These are phyloP conservation scores for Nissolia schottii DNA, from an alignment of 306 rosid genomes.

Conservation along the genomic window DNA sequence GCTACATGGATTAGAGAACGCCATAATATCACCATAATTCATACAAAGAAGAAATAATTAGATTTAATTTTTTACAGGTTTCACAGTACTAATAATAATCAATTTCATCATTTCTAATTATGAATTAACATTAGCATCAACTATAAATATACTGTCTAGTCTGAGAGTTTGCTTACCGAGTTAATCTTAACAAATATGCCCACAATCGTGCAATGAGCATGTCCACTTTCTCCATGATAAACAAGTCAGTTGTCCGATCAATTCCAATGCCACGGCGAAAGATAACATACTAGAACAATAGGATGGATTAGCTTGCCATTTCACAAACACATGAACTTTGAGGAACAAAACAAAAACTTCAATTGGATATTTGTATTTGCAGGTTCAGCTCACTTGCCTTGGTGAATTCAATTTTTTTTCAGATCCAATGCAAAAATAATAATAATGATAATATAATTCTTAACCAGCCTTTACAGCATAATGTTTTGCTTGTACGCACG, in stretches of 20 bases:
- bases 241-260: conserved; percentile 75
- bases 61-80: conserved; percentile 7
- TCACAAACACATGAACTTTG: conserved; percentile 15
- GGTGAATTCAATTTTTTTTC: background rate
- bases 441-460: background rate
- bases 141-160: background rate
- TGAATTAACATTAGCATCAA: conserved; percentile 1
- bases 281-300: conserved; percentile 68
- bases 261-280: conserved; percentile 89
- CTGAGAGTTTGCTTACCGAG: conserved; percentile 45
- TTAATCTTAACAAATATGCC: conserved; percentile 58
- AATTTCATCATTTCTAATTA: conserved; percentile 9
- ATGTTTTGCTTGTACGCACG: too few species aligned
- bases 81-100: conserved; percentile 8
- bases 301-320: conserved; percentile 30
- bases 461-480: background rate
- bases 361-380: background rate
- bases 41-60: conserved; percentile 16
- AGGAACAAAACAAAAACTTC: conserved; percentile 1
- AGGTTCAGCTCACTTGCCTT: background rate
- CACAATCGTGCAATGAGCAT: conserved; percentile 75
- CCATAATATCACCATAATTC: background rate
- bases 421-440: background rate
- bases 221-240: conserved; percentile 92
- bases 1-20: background rate